A percentile compares a stretch with the other conserved stretches of the same genome.
Conservation (phyloP, 75 land plant genomes). For the Picea sitchensis region DNA sequence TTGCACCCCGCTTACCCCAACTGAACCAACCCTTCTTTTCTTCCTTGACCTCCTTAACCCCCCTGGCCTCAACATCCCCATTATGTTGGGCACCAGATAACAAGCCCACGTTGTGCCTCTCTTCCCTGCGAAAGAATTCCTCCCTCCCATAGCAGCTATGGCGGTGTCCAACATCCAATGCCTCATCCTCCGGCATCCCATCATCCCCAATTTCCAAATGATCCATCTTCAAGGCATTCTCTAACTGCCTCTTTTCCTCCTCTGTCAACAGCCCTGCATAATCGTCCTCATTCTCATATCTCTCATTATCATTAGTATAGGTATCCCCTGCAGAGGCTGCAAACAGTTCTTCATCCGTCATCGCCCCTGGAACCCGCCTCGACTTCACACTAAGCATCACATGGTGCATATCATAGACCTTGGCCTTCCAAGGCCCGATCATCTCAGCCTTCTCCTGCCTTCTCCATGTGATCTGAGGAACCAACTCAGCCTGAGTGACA, state of each 20-base stretch:
- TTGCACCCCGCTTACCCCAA: constrained; percentile 58
- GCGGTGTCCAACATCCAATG: constrained; percentile 12
- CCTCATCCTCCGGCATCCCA: background rate
- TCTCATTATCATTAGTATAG: constrained; percentile 30
- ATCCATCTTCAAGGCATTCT: constrained; percentile 61
- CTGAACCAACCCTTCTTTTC: constrained; percentile 90
- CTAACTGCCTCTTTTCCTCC: constrained; percentile 66
- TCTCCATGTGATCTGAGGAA: constrained; percentile 81
- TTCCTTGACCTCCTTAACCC: constrained; percentile 22
- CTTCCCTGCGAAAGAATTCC: background rate
- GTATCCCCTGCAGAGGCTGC: constrained; percentile 28
- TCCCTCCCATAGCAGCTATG: constrained; percentile 14
- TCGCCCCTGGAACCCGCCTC: constrained; percentile 74
- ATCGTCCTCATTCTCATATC: constrained; percentile 42
- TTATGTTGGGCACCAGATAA: background rate
- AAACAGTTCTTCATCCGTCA: constrained; percentile 75
- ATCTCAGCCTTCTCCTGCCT: constrained; percentile 71
- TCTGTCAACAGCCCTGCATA: constrained; percentile 47
- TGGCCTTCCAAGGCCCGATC: constrained; percentile 79
- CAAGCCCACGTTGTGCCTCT: background rate
- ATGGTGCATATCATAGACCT: constrained; percentile 87
- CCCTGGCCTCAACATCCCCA: constrained; percentile 5
- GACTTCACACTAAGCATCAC: constrained; percentile 80
- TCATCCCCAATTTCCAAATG: constrained; percentile 23
- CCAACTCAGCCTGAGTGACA: constrained; percentile 77